Percentiles rank a stretch among this genome's conserved stretches.
phyloP scores from a whole-genome alignment of 2,329 filamentous ascomycete genomes.

The Pezicula neosporulosa region DNA sequence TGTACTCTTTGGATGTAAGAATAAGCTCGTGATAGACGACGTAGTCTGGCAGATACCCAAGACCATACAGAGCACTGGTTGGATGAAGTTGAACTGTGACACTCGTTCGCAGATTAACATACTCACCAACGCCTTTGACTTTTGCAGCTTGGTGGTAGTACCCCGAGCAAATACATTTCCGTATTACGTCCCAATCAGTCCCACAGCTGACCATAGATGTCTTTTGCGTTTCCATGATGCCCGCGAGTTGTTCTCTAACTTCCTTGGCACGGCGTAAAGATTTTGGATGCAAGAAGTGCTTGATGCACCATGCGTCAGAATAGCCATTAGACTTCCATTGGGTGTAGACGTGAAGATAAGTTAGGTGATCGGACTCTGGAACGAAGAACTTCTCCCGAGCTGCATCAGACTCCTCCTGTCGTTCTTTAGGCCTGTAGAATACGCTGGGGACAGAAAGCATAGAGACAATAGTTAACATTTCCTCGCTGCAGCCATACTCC shows the following conservation, averaged over 20 bases:
- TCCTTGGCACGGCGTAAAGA: slow-evolving; percentile 87
- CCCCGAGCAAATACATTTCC: slow-evolving; percentile 94
- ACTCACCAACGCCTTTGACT: slow-evolving; percentile 94
- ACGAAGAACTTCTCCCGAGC: slow-evolving; percentile 98
- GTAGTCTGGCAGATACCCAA: slow-evolving; percentile 93
- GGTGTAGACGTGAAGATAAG: slow-evolving; percentile 89
- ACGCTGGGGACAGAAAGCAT: slow-evolving; percentile 97
- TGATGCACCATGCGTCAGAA: slow-evolving; percentile 87
- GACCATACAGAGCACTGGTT: slow-evolving; percentile 86
- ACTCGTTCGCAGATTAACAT: slow-evolving; percentile 92
- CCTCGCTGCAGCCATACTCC: slow-evolving; percentile 89
- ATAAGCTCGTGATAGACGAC: slow-evolving; percentile 98
- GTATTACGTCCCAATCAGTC: slow-evolving; percentile 94
- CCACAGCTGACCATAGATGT: slow-evolving; percentile 86
- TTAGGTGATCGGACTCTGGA: slow-evolving; percentile 94
- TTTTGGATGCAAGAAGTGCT: slow-evolving; percentile 95
- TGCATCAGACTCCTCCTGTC: slow-evolving; percentile 92
- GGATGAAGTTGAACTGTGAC: slow-evolving; percentile 94
- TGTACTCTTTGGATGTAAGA: slow-evolving; percentile 94
- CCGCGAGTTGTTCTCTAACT: slow-evolving; percentile 86
- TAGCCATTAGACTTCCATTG: slow-evolving; percentile 92
- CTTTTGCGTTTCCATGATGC: slow-evolving; percentile 93
- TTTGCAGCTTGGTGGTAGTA: slow-evolving; percentile 98
- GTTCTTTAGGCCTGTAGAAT: slow-evolving; percentile 95
- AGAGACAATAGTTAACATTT: slow-evolving; percentile 96